Conservation (phyloP, 2,329 filamentous ascomycete species). For the Colletotrichum phormii region DNA sequence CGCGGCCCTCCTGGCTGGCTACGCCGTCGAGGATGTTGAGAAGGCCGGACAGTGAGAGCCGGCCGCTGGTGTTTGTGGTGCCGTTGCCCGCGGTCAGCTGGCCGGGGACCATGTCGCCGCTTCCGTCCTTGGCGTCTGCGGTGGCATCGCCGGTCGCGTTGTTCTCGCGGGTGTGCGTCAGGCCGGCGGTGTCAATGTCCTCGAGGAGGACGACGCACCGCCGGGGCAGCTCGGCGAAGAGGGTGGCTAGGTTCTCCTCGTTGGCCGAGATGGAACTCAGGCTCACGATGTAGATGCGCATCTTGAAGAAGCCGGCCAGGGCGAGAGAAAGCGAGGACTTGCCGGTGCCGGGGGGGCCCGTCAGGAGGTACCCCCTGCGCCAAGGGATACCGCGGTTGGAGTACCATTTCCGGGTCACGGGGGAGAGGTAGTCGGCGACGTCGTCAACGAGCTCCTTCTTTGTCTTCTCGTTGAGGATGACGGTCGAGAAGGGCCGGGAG, state of each 20-base stretch:
- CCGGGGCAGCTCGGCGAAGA: conserved; percentile 76
- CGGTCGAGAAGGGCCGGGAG: conserved; percentile 72
- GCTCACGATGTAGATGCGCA: conserved; percentile 79
- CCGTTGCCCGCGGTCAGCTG: conserved; percentile 47
- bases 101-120: conserved; percentile 46
- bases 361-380: conserved; percentile 83
- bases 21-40: conserved; percentile 86
- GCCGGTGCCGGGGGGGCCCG: conserved; percentile 84
- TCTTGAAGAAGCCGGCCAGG: conserved; percentile 75
- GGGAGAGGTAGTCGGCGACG: conserved; percentile 72
- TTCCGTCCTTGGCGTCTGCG: conserved; percentile 36
- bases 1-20: conserved; percentile 71
- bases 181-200: conserved; percentile 79
- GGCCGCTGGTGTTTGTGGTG: conserved; percentile 37
- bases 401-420: conserved; percentile 80
- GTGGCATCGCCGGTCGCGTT: conserved; percentile 12
- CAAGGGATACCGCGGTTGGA: conserved; percentile 87
- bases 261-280: conserved; percentile 71
- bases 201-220: conserved; percentile 81
- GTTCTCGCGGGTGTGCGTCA: conserved; percentile 69
- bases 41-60: conserved; percentile 79
- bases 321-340: conserved; percentile 81
- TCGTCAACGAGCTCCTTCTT: conserved; percentile 72
- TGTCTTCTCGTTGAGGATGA: conserved; percentile 70
- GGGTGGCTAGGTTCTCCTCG: conserved; percentile 72